Evolutionary conservation across 352 stramenopile species (phyloP).

Genomic region (Peronospora farinosa): DNA sequence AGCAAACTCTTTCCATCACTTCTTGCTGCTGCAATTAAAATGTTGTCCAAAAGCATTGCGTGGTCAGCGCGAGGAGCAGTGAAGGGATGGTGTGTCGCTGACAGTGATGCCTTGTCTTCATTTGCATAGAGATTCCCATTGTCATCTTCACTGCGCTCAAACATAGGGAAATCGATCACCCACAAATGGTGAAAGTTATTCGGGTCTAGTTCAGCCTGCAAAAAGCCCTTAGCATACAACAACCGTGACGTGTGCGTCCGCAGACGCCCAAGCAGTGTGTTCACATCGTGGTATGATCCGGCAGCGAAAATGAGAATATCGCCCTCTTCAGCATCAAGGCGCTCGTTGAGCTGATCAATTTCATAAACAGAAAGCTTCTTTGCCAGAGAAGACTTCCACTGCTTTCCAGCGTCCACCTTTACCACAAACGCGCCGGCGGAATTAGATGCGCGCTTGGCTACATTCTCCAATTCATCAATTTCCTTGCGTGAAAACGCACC

Average conservation of each 20-base stretch:
- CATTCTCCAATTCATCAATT: constrained; percentile 50
- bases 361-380: constrained; percentile 51
- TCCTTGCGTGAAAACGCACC: constrained; percentile 71
- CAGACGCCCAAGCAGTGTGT: constrained; percentile 54
- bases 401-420: constrained; percentile 47
- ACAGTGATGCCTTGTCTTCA: constrained; percentile 40
- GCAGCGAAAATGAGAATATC: constrained; percentile 66
- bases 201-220: constrained; percentile 56
- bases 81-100: constrained; percentile 83
- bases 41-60: constrained; percentile 36
- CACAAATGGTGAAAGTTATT: constrained; percentile 77
- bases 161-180: constrained; percentile 87
- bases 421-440: constrained; percentile 40
- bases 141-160: constrained; percentile 63
- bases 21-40: constrained; percentile 26
- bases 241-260: constrained; percentile 58
- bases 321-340: constrained; percentile 47
- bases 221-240: constrained; percentile 48
- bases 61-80: constrained; percentile 59
- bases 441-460: constrained; percentile 42
- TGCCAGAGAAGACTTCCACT: constrained; percentile 67
- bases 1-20: constrained; percentile 34
- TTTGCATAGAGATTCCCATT: constrained; percentile 26
- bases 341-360: constrained; percentile 41
- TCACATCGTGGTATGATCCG: constrained; percentile 53